Evolutionary conservation across 2,329 filamentous ascomycete genomes (phyloP), one percentile per base, ranked within the genome.

Genomic region (Penicillium sp.): DNA sequence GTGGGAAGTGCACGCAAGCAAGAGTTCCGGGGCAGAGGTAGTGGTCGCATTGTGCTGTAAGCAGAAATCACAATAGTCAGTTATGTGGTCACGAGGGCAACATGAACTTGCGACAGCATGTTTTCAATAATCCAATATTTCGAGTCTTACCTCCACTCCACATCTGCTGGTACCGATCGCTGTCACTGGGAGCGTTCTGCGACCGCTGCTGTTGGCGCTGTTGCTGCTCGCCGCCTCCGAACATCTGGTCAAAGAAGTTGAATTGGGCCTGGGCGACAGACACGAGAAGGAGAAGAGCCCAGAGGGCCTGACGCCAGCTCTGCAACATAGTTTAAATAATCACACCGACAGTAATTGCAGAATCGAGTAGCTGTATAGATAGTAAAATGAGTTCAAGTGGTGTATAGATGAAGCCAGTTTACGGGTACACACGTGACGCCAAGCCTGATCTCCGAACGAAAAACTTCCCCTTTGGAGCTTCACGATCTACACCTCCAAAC

Each of bases 201-300:
- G 87, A 82, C 56, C 85, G 84, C 46, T 82, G 80, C 43, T 83
- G 81, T 42, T 82, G 80, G 23, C 79, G 74, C 48, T 83, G 76
- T 64, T 86, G 83, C 57, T 84, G 80, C 61, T 78, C 77, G 59
- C 82, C 81, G 65, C 85, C 85, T 67, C 86, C 84, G 75, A 99
- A 97, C 91, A 97, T 96, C 69, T 97, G 91, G 74, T 97, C 93
- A 78, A 97, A 99, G 84, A 99, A 96, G 72, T 91, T 89, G 75
- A 97, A 97, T 77, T 97, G 93, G 12, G 91, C 91, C 57, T 83
- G 79, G 4, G 82, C 86, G 17, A 79, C 68, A 33, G 85, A 76
- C 61, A 84, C 77, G 58, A 90, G 71, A 29, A 91, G 74, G 50
- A 89, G 78, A 17, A 91, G 72, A 56, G 71, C 69, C 62, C 72